Evolutionary conservation across 345 rosid genomes (phyloP).

Genomic region (Hypericum androsaemum): DNA sequence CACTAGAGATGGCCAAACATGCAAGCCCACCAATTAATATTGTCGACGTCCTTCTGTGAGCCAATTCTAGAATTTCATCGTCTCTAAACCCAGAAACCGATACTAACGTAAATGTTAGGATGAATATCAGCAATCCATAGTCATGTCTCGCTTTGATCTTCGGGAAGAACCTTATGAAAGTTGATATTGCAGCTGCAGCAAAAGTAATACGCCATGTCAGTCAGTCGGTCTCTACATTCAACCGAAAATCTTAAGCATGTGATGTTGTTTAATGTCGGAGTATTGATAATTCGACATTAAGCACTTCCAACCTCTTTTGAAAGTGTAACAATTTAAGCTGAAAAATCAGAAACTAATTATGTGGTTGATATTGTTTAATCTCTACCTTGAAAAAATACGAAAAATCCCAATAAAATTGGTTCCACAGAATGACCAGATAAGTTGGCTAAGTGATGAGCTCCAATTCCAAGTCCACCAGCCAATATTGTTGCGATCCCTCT

Average conservation of each 20-base stretch:
- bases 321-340: too few relatives aligned
- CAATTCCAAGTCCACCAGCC: constrained; percentile 53
- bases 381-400: constrained; percentile 1
- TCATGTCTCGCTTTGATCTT: background rate
- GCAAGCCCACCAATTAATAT: constrained; percentile 17
- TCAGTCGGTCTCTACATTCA: background rate
- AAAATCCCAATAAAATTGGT: background rate
- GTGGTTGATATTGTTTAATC: background rate
- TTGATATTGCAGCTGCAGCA: background rate
- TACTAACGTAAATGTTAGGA: constrained; percentile 5
- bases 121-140: background rate
- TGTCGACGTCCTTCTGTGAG: constrained; percentile 18
- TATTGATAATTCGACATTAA: too few relatives aligned
- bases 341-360: too few relatives aligned
- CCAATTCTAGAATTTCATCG: constrained; percentile 16
- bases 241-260: too few relatives aligned
- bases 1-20: constrained; percentile 10
- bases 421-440: constrained; percentile 28
- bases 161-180: background rate
- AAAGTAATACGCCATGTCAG: background rate
- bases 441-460: constrained; percentile 56
- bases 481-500: constrained; percentile 58
- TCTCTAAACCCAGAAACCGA: constrained; percentile 18
- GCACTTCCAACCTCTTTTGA: too few relatives aligned
- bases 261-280: too few relatives aligned